These are phyloP conservation scores for Pseudogymnoascus sp. DNA, from an alignment of 2,329 filamentous ascomycete species.

Conservation along the genomic window DNA sequence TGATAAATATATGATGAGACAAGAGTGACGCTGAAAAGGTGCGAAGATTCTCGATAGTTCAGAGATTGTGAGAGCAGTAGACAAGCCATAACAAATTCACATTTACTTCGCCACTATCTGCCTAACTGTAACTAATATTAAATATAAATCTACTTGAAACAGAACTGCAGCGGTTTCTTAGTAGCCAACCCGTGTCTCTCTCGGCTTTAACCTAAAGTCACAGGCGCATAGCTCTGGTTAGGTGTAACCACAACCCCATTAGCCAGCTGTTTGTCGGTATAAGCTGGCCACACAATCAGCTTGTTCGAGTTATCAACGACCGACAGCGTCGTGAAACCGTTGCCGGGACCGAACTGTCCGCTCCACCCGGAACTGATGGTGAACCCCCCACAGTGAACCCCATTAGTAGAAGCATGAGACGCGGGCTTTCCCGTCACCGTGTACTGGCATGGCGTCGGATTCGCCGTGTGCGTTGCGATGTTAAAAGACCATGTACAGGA, in stretches of 20 bases:
- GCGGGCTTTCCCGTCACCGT: constrained; percentile 30
- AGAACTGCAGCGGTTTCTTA: neutral
- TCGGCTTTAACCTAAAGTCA: neutral
- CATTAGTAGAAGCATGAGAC: constrained; percentile 34
- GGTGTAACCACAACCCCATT: constrained; percentile 42
- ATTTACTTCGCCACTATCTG: neutral
- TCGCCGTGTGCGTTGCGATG: constrained; percentile 33
- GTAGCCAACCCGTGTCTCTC: neutral
- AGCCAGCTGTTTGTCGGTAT: constrained; percentile 46
- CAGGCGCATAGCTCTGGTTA: constrained; percentile 39
- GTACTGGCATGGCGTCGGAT: constrained; percentile 35
- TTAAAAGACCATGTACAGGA: constrained; percentile 41
- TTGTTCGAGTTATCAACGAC: constrained; percentile 40
- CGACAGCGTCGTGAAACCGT: constrained; percentile 50
- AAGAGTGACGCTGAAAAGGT: too few relatives aligned
- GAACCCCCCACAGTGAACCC: constrained; percentile 43
- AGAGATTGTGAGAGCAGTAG: neutral
- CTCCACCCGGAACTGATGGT: constrained; percentile 50
- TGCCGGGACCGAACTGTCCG: constrained; percentile 46
- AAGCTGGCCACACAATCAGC: constrained; percentile 47
- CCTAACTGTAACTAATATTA: neutral
- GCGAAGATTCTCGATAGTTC: neutral
- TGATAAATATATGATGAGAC: too few relatives aligned
- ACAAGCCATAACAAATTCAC: neutral
- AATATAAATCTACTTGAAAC: neutral